Conservation (phyloP, 1,139 yeast genomes). For the Blastobotrys serpentis region DNA sequence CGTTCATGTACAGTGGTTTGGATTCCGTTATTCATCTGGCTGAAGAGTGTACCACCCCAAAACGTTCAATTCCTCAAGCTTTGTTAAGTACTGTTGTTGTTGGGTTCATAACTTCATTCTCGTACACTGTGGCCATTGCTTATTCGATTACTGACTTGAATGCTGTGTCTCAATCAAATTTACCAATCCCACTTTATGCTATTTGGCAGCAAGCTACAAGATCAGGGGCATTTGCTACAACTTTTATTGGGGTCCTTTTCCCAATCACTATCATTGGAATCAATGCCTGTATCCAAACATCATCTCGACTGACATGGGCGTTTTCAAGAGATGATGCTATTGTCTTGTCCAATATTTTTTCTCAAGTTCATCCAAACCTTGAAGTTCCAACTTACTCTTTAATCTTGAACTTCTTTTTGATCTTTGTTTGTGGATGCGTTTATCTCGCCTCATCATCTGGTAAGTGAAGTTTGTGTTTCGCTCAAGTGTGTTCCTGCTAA, state of each 20-base stretch:
- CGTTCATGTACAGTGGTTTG: conserved; percentile 57
- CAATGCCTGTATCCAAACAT: conserved; percentile 69
- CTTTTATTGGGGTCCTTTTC: conserved; percentile 53
- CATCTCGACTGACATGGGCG: conserved; percentile 80
- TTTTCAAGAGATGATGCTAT: conserved; percentile 84
- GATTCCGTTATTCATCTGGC: conserved; percentile 64
- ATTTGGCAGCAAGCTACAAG: conserved; percentile 49
- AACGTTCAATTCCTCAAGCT: conserved; percentile 53
- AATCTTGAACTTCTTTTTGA: conserved; percentile 58
- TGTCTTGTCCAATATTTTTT: conserved; percentile 57
- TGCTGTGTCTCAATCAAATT: conserved; percentile 44
- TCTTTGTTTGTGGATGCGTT: conserved; percentile 45
- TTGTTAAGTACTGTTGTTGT: conserved; percentile 56
- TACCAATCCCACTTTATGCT: conserved; percentile 59
- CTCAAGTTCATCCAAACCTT: conserved; percentile 59
- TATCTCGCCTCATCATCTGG: conserved; percentile 63
- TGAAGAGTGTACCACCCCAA: conserved; percentile 55
- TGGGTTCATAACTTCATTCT: conserved; percentile 55
- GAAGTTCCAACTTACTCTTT: conserved; percentile 73
- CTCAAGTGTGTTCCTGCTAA: too few species aligned
- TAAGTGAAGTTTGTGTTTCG: too few species aligned
- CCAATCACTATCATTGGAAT: conserved; percentile 66
- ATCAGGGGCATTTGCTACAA: conserved; percentile 43
- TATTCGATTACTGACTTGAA: conserved; percentile 55
- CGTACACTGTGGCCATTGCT: conserved; percentile 56